Percentiles rank a stretch among this genome's conserved stretches.
Conservation (phyloP, 2,329 filamentous ascomycete species). For the Sporothrix inflata region DNA sequence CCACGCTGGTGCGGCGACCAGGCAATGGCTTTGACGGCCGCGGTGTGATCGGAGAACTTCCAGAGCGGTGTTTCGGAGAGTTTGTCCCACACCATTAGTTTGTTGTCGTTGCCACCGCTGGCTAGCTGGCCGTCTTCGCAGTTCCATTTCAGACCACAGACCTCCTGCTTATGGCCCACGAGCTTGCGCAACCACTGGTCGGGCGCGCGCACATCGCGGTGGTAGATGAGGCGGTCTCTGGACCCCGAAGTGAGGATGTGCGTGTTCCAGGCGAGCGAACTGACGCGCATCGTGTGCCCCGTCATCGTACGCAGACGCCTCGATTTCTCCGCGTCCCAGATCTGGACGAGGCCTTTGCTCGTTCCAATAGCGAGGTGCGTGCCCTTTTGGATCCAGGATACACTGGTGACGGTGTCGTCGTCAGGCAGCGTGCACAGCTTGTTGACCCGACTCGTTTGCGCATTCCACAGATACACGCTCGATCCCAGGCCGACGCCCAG, state of each 20-base stretch:
- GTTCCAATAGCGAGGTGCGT: conserved; percentile 96
- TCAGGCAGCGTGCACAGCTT: conserved; percentile 79
- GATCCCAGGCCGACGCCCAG: conserved; percentile 89
- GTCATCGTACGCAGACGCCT: conserved; percentile 93
- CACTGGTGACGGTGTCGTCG: conserved; percentile 93
- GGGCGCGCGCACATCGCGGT: conserved; percentile 90
- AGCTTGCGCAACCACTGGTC: conserved; percentile 88
- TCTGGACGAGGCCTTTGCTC: conserved; percentile 90
- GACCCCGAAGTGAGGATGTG: conserved; percentile 97
- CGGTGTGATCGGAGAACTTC: conserved; percentile 93
- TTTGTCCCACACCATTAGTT: conserved; percentile 98
- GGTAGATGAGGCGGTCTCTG: conserved; percentile 88
- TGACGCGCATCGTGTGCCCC: conserved; percentile 89
- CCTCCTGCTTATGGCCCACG: conserved; percentile 95
- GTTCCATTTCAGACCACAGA: conserved; percentile 97
- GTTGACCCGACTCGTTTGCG: conserved; percentile 84
- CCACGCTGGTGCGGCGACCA: conserved; percentile 97
- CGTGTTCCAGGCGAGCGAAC: conserved; percentile 95
- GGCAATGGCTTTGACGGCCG: conserved; percentile 94
- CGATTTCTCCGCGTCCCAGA: conserved; percentile 91
- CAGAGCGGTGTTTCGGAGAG: conserved; percentile 88
- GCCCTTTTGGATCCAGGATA: conserved; percentile 97
- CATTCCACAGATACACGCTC: conserved; percentile 99
- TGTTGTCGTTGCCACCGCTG: conserved; percentile 97
- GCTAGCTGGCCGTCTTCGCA: conserved; percentile 93